Percentiles rank a stretch among this genome's conserved stretches.
phyloP scores from a whole-genome alignment of 1,139 yeast genomes.

The Kodamaea ohmeri region DNA sequence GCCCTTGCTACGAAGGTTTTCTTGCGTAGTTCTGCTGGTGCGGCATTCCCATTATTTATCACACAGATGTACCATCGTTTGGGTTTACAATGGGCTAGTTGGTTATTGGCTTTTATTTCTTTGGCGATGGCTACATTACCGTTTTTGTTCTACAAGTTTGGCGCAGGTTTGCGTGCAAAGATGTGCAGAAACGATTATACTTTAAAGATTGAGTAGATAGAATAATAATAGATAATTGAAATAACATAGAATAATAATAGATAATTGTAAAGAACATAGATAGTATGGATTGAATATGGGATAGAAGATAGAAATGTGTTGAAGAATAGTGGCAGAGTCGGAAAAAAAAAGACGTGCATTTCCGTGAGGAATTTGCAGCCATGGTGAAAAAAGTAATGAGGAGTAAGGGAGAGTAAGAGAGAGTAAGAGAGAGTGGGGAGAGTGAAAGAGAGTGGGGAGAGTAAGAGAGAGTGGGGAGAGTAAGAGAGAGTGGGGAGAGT shows the following conservation, averaged over 20 bases:
- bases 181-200: slow-evolving; percentile 66
- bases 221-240: background rate
- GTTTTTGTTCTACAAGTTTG: slow-evolving; percentile 69
- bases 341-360: no score
- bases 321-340: no score
- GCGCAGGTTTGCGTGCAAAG: slow-evolving; percentile 60
- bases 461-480: no score
- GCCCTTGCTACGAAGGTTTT: slow-evolving; percentile 90
- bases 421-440: no score
- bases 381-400: no score
- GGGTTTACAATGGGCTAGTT: slow-evolving; percentile 81
- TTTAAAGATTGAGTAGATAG: background rate
- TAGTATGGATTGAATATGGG: no score
- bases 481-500: no score
- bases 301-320: no score
- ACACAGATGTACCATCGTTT: slow-evolving; percentile 74
- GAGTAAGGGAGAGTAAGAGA: no score
- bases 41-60: slow-evolving; percentile 87
- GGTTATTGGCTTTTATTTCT: slow-evolving; percentile 79
- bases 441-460: no score
- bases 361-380: no score
- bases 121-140: slow-evolving; percentile 85
- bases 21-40: slow-evolving; percentile 84
- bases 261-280: no score
- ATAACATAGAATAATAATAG: background rate